Base-by-base conservation (phyloP, 495 filamentous ascomycete species). In the Neurospora sublineolata region DNA sequence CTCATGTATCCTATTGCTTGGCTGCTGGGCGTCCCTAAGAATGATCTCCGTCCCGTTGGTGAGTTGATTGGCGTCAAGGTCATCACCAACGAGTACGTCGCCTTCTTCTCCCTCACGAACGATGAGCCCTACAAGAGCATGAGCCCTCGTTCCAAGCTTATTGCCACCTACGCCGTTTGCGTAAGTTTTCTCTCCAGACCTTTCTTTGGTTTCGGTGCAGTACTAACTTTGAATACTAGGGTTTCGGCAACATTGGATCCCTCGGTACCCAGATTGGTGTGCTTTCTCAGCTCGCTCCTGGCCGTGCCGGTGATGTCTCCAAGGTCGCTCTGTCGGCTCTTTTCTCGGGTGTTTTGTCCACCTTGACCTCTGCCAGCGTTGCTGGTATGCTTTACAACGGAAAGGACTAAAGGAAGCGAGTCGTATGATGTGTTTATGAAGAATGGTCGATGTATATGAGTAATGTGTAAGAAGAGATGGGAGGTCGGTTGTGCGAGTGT, bases 111-210 rank as follows among this genome's bases (percentile, higher is more conserved):
- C 5, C 71, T 80, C 4, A 94, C 90, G 73, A 93, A 94, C 76
- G 84, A 88, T 38, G 80, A 80, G 23, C 84, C 92, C 70, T 94
- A 76, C 69, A 72, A 80, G 6, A 74, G 77, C 11, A 83, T 97
- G 72, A 88, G 87, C 11, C 80, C 87, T 11, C 91, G 94, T 44
- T 92, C 91, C 9, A 86, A 85, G 37, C 85, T 90, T 72, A 94
- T 98, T 75, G 94, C 94, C 20, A 94, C 90, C 0, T 98, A 97
- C 96, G 73, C 94, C 91, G 68, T 89, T 92, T 20, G 86, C 94
- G 39, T 90, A 91, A 76, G 94, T 97, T 70, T 36, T 30, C 5
- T 18, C 33, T 27, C 7, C 44, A 38, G 20, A 42, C 1, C 18
- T 2, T 27, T 30, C 40, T 23, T 23, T 12, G 33, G 18, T 36